Conservation (phyloP, 257 asterid species). For the Nicotiana benthamiana region DNA sequence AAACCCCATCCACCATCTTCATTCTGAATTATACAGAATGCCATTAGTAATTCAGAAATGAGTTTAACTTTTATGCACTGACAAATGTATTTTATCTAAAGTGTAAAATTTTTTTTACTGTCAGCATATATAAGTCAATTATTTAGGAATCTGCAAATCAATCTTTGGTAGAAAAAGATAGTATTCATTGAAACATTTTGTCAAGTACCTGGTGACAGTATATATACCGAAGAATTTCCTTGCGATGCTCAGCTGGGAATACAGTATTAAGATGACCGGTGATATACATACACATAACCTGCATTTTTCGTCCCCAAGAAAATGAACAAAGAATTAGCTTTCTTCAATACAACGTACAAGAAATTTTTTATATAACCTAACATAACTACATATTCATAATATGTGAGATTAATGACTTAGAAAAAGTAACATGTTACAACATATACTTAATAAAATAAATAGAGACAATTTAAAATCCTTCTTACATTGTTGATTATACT, state of each 20-base stretch:
- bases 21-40: constrained; percentile 23
- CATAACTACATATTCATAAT: too few relatives aligned
- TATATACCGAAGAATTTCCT: constrained; percentile 59
- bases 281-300: constrained; percentile 58
- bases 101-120: too few relatives aligned
- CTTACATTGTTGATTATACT: too few relatives aligned
- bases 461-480: too few relatives aligned
- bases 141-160: background rate
- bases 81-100: background rate
- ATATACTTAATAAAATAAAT: too few relatives aligned
- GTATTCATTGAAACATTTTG: background rate
- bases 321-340: background rate
- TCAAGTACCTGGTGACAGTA: constrained; percentile 55
- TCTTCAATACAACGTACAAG: background rate
- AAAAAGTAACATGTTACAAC: too few relatives aligned
- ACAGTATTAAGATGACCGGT: constrained; percentile 57
- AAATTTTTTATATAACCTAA: too few relatives aligned
- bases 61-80: background rate
- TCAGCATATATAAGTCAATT: background rate
- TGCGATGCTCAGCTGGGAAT: constrained; percentile 41
- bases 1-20: constrained; percentile 82
- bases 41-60: background rate
- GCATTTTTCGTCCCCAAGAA: background rate
- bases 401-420: too few relatives aligned
- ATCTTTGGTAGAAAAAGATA: background rate